Evolutionary conservation across 2,329 filamentous ascomycete species (phyloP).

Genomic region (Fusarium tupiense): DNA sequence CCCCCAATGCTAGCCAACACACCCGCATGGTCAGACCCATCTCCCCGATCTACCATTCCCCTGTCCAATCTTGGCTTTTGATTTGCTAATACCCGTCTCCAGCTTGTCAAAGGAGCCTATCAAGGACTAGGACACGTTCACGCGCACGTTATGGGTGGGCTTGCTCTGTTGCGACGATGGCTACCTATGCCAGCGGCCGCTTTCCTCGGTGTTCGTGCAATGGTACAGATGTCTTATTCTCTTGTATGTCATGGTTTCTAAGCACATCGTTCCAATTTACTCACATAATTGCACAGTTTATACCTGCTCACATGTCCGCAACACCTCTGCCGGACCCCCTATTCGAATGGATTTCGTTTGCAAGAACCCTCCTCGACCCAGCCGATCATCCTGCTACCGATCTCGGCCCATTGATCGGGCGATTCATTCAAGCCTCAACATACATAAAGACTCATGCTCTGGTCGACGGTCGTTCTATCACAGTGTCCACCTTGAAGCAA

Average conservation of each 20-base stretch:
- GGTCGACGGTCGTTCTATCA: conserved; percentile 51
- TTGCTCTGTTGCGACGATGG: conserved; percentile 63
- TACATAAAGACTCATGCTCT: conserved; percentile 48
- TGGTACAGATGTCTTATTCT: conserved; percentile 66
- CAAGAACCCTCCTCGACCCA: conserved; percentile 48
- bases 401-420: conserved; percentile 53
- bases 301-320: conserved; percentile 54
- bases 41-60: conserved; percentile 4
- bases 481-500: conserved; percentile 50
- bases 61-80: background rate
- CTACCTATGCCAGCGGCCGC: conserved; percentile 51
- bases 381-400: conserved; percentile 53
- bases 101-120: conserved; percentile 59
- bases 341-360: conserved; percentile 56
- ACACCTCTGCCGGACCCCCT: conserved; percentile 53
- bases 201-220: conserved; percentile 59
- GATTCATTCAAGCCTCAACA: conserved; percentile 53
- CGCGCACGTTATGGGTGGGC: conserved; percentile 68
- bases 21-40: conserved; percentile 21
- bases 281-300: conserved; percentile 50
- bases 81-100: conserved; percentile 26
- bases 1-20: background rate
- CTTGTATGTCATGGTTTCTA: conserved; percentile 53
- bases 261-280: background rate
- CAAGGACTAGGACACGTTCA: conserved; percentile 61